Conservation (phyloP, 78 protist genomes). For the Paulinella micropora region DNA sequence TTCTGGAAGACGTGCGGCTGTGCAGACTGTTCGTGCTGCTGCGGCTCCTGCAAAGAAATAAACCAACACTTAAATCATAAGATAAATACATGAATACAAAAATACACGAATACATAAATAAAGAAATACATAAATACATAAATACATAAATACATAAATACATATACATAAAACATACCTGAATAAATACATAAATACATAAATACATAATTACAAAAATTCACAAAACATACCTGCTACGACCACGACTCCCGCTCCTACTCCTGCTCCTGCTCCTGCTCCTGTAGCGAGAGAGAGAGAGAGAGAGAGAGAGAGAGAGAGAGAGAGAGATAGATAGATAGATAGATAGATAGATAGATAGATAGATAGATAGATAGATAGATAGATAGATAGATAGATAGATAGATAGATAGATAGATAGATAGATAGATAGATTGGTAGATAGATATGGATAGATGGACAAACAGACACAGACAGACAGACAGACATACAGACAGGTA, state of each 20-base stretch:
- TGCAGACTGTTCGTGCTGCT: neutral
- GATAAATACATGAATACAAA: neutral
- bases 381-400: neutral
- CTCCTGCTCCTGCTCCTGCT: no score
- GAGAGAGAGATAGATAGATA: neutral
- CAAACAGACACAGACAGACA: neutral
- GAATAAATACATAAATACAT: neutral
- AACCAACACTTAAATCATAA: neutral
- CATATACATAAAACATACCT: neutral
- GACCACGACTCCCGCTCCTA: no score
- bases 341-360: neutral
- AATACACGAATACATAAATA: neutral
- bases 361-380: neutral
- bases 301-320: neutral
- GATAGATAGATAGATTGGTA: neutral
- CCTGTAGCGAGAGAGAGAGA: neutral
- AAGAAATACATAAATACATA: neutral
- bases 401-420: neutral
- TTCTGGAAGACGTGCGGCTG: neutral
- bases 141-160: neutral
- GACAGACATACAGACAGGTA: neutral
- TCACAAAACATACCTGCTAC: neutral
- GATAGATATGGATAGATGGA: neutral
- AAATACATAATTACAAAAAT: neutral
- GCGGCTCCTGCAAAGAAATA: neutral